Base-by-base conservation (phyloP, 306 rosid genomes). In the Vicia villosa region DNA sequence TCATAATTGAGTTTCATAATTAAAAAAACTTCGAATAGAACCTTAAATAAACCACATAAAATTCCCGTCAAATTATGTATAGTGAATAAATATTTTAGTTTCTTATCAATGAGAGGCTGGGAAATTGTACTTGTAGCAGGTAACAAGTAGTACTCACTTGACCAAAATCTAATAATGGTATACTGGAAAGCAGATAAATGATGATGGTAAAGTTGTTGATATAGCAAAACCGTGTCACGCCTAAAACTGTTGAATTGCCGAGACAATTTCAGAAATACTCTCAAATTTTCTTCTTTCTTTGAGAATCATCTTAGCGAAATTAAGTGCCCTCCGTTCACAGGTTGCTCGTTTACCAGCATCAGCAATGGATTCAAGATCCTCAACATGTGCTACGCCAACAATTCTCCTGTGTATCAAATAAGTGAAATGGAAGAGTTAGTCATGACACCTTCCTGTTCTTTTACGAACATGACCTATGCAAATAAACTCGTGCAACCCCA, bases 381-480 rank as follows among this genome's bases (percentile, higher is more conserved):
- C 95, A 42, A 94, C 95, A 73, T 94, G 97, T 12, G 89, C 96
- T 70, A 90, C 92, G 16, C 99, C 96, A 63, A 88, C 95, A 26
- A 94, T 88, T 73, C 98, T 84, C 96, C 97, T 93, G 84, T 24
- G 36, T 72, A 67, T 64, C 61, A 57, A 30, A 68, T 62, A n/a
- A 50, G 57, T 26, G 32, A 55, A 57, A 51, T 21, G 14, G 15
- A 69, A 68, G 20, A 43, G 68, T 68, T 43, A 77, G 43, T 45
- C 58, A 34, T 54, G 17, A n/a, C 2, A 20, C 38, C 30, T 76
- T 45, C 26, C 5, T 10, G 50, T 45, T 41, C 42, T n/a, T 62
- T 20, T 13, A 10, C 51, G 57, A 15, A 16, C 12, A 26, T 5
- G 21, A 21, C 36, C 45, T 57, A 46, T 41, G 17, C 32, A 22